phyloP scores from a whole-genome alignment of 192 early-diverging fungal species.

The Cetraspora pellucida region DNA sequence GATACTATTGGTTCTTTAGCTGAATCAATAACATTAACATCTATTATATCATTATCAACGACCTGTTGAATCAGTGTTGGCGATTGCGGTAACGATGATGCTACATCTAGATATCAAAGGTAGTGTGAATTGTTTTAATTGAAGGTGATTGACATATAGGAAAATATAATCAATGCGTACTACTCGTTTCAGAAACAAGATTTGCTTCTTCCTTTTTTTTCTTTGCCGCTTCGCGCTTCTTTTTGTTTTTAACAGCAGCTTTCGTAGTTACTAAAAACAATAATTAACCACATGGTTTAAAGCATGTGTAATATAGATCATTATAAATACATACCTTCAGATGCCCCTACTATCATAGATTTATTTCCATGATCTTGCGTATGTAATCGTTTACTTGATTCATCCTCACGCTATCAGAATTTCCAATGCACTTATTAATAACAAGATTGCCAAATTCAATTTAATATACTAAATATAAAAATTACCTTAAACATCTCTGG shows the following conservation, averaged over 20 bases:
- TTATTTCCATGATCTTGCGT: background rate
- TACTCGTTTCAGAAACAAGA: background rate
- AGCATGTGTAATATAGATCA: background rate
- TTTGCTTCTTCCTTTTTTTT: slow-evolving; percentile 51
- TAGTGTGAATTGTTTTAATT: too few species aligned
- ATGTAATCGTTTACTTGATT: slow-evolving; percentile 33
- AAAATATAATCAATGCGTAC: background rate
- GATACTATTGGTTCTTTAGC: slow-evolving; percentile 13
- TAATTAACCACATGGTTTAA: background rate
- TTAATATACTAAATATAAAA: background rate
- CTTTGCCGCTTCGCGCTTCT: slow-evolving; percentile 67
- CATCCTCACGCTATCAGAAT: slow-evolving; percentile 36
- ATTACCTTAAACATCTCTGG: slow-evolving; percentile 45
- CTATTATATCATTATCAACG: background rate
- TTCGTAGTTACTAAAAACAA: slow-evolving; percentile 43
- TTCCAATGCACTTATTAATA: background rate
- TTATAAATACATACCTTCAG: slow-evolving; percentile 15
- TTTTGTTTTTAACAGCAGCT: slow-evolving; percentile 69
- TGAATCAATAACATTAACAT: background rate
- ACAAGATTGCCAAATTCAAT: background rate
- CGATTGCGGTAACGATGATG: too few species aligned
- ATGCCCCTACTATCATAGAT: background rate
- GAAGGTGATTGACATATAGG: too few species aligned
- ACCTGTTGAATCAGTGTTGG: too few species aligned
- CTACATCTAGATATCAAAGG: too few species aligned